Evolutionary conservation across 257 asterid species (phyloP), one percentile per base, ranked within the genome.

Genomic region (Solanum paucissectum): DNA sequence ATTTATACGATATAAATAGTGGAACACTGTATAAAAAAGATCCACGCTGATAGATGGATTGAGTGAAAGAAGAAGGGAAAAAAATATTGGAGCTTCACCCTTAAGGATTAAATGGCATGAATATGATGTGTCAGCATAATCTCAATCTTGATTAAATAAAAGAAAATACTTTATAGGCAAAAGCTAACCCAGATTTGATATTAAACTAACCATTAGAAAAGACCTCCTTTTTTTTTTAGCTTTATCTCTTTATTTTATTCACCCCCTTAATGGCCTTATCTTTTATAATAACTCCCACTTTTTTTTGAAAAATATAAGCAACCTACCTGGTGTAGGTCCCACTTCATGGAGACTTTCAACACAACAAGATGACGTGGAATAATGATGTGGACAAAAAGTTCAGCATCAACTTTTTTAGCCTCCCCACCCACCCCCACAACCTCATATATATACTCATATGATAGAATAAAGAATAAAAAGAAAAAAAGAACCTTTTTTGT

Each of bases 321-420:
- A 90, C 92, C 94, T 77, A 89, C 90, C 94, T 88, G 91, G 88
- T 86, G 25, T 60, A 18, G 86, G 92, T 21, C 92, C 92, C 87
- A 88, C 79, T 73, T 16, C 14, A 44, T 8, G 23, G 34, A 21
- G 86, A 87, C 88, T 89, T 91, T 89, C 74, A 37, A 91, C 58
- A 68, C 36, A 83, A 81, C 34, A 75, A 86, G 71, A 89, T 92
- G 94, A 95, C 90, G 89, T 88, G 88, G 84, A 89, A 38, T 55
- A 37, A 85, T 90, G 90, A 89, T 85, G 92, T 91, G 95, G 91
- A 91, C 93, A 91, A 93, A 94, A 95, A 91, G 98, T 89, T 91
- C 92, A 89, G 89, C 94, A 88, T 93, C 93, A 85, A 91, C 94
- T 89, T 92, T 86, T 71, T n/a, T 85, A 74, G 82, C 79, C 88